Conservation (phyloP, 2,329 filamentous ascomycete species). For the Talaromyces sp. region DNA sequence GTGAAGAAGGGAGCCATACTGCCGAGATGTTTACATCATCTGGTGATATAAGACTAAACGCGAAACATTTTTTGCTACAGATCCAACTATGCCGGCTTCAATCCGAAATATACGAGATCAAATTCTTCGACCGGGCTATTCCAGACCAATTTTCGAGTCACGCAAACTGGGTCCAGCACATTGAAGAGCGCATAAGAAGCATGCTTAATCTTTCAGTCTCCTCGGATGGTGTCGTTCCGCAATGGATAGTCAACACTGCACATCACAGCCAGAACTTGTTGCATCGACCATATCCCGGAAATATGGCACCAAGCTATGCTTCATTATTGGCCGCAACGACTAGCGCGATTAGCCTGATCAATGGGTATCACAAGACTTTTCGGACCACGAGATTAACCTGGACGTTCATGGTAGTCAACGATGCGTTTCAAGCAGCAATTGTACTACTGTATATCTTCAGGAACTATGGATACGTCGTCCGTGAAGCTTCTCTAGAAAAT, state of each 20-base stretch:
- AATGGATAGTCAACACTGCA: slow-evolving; percentile 7
- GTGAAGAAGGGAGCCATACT: slow-evolving; percentile 1
- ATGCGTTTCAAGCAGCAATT: slow-evolving; percentile 8
- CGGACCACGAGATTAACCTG: neutral
- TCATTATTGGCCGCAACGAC: slow-evolving; percentile 4
- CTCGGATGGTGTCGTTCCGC: slow-evolving; percentile 1
- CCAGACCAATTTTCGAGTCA: neutral
- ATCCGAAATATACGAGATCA: neutral
- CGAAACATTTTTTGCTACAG: slow-evolving; percentile 3
- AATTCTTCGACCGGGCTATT: neutral
- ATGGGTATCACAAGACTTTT: slow-evolving; percentile 1
- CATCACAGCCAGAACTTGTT: slow-evolving; percentile 6
- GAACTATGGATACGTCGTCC: slow-evolving; percentile 5
- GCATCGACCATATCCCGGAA: slow-evolving; percentile 8
- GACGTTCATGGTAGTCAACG: slow-evolving; percentile 2
- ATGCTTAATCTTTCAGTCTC: slow-evolving; percentile 1
- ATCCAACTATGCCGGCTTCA: slow-evolving; percentile 7
- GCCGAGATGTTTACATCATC: neutral
- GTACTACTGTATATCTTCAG: slow-evolving; percentile 5
- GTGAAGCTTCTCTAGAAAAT: slow-evolving; percentile 7
- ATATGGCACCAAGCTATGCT: slow-evolving; percentile 2
- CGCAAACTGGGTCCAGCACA: neutral
- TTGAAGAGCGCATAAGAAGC: slow-evolving; percentile 1
- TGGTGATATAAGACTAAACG: slow-evolving; percentile 1
- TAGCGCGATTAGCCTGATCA: slow-evolving; percentile 4